A percentile compares a stretch with the other conserved stretches of the same genome.
phyloP scores from a whole-genome alignment of 108 stramenopile species.

The Cyclotella distinguenda region DNA sequence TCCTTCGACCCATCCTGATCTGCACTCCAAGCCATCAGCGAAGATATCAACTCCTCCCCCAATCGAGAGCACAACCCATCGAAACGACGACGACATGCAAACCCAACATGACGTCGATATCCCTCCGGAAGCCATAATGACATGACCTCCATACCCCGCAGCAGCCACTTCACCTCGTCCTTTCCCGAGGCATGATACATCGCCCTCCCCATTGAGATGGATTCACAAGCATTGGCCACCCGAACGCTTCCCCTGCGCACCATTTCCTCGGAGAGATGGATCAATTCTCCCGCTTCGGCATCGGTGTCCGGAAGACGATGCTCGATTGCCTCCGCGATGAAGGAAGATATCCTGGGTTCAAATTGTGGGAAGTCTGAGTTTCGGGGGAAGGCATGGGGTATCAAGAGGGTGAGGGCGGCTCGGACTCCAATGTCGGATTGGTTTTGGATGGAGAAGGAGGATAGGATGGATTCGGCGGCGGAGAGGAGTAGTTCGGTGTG shows the following conservation, averaged over 20 bases:
- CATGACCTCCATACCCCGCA: constrained; percentile 65
- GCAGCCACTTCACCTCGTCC: constrained; percentile 57
- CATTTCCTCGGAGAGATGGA: constrained; percentile 52
- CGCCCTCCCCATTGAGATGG: constrained; percentile 59
- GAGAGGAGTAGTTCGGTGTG: constrained; percentile 61
- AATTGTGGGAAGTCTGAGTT: constrained; percentile 10
- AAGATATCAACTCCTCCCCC: constrained; percentile 35
- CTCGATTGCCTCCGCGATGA: constrained; percentile 54
- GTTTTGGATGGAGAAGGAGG: constrained; percentile 61
- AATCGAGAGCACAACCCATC: constrained; percentile 38
- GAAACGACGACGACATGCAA: constrained; percentile 42
- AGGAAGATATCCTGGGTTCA: constrained; percentile 56
- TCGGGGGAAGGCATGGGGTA: constrained; percentile 59
- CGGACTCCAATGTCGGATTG: constrained; percentile 64
- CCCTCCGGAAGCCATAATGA: constrained; percentile 41
- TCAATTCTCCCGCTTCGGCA: constrained; percentile 60
- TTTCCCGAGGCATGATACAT: constrained; percentile 30
- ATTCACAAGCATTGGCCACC: constrained; percentile 70
- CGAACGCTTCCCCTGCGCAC: constrained; percentile 51
- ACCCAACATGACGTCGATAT: constrained; percentile 26
- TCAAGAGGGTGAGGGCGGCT: constrained; percentile 56
- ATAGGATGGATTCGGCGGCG: constrained; percentile 71
- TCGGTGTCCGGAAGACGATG: constrained; percentile 65
- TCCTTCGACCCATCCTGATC: neutral
- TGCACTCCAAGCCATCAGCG: constrained; percentile 13